Conservation (phyloP, 1,284 basidiomycete species). For the Irpex rosettiformis region DNA sequence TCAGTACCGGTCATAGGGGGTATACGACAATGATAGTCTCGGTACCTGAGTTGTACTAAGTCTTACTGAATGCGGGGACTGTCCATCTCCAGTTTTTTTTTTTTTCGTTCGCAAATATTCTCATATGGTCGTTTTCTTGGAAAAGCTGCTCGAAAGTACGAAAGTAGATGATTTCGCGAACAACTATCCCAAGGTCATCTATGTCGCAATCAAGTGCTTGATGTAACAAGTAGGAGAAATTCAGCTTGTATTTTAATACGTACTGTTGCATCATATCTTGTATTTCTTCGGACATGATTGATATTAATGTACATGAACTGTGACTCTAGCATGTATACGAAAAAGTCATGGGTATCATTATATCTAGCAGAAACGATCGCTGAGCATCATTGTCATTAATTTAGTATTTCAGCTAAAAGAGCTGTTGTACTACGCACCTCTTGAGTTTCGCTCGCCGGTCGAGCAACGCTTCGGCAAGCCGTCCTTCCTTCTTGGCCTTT, state of each 20-base stretch:
- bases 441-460: constrained; percentile 90
- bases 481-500: constrained; percentile 82
- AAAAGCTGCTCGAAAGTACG: neutral
- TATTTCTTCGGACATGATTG: neutral
- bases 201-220: neutral
- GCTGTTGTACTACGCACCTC: constrained; percentile 53
- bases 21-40: too few species aligned
- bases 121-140: neutral
- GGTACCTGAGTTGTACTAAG: neutral
- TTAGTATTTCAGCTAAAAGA: neutral
- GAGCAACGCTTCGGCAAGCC: constrained; percentile 83
- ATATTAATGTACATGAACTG: neutral
- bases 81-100: neutral
- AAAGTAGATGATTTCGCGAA: neutral
- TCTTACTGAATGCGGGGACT: neutral
- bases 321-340: neutral
- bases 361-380: constrained; percentile 61
- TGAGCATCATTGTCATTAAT: constrained; percentile 22
- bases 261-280: neutral
- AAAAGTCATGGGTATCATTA: constrained; percentile 14
- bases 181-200: neutral
- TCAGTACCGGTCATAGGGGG: too few species aligned
- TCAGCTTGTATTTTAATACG: neutral
- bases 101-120: neutral
- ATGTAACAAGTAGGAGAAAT: too few species aligned